A percentile compares a stretch with the other conserved stretches of the same genome.
Evolutionary conservation across 1,139 yeast genomes (phyloP).

Genomic region (Saccharomyces hybrid): DNA sequence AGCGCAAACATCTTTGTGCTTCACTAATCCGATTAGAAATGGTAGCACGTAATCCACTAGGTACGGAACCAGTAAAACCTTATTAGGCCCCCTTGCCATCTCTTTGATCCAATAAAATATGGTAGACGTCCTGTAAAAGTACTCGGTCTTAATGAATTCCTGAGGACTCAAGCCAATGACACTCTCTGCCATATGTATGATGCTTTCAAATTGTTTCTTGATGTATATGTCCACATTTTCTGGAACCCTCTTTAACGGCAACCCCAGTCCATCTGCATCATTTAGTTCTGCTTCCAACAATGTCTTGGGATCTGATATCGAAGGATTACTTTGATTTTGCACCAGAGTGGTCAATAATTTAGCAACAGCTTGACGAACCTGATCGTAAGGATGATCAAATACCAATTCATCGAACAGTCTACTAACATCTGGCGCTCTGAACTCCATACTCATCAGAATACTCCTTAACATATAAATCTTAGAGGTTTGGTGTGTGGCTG

Average conservation of each 20-base stretch:
- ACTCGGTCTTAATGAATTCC: slow-evolving; percentile 33
- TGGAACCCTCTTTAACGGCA: slow-evolving; percentile 28
- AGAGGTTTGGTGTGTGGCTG: slow-evolving; percentile 64
- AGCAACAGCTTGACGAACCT: slow-evolving; percentile 68
- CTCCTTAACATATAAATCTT: slow-evolving; percentile 49
- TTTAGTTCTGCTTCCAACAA: slow-evolving; percentile 37
- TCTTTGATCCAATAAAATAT: slow-evolving; percentile 28
- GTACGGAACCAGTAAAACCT: slow-evolving; percentile 36
- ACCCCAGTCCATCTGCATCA: slow-evolving; percentile 34
- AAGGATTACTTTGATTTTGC: slow-evolving; percentile 46
- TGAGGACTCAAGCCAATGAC: slow-evolving; percentile 22
- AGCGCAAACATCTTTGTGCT: slow-evolving; percentile 75
- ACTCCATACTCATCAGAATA: slow-evolving; percentile 47
- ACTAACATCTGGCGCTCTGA: slow-evolving; percentile 51
- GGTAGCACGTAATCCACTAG: slow-evolving; percentile 51
- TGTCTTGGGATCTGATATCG: slow-evolving; percentile 38
- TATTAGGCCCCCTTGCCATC: slow-evolving; percentile 26
- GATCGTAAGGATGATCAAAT: slow-evolving; percentile 63
- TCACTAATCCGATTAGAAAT: slow-evolving; percentile 56
- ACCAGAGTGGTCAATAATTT: slow-evolving; percentile 52
- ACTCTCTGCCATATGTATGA: slow-evolving; percentile 13
- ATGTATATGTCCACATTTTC: slow-evolving; percentile 28
- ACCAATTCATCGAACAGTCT: slow-evolving; percentile 39
- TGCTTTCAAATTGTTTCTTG: slow-evolving; percentile 36
- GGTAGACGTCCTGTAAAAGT: slow-evolving; percentile 34